Base-by-base conservation (phyloP, 495 filamentous ascomycete species). In the Penicillium desertorum region DNA sequence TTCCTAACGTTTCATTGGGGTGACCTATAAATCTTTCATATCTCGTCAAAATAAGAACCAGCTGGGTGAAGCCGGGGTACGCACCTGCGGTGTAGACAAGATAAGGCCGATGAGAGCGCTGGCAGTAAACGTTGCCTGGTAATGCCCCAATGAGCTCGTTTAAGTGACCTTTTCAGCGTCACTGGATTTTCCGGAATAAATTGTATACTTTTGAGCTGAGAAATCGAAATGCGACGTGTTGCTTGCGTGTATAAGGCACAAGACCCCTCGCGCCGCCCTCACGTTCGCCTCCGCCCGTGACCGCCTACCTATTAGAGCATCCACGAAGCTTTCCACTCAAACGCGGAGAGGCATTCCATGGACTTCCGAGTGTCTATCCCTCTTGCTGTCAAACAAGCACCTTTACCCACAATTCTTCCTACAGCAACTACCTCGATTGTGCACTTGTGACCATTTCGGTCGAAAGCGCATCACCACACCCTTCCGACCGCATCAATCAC, bases 1-100 rank as follows among this genome's bases (percentile, higher is more conserved):
- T 46, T 14, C 51, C 60, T 50, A 41, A 81, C 81, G 72, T 76
- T 84, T 84, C 81, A 82, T 82, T 7, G 41, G 69, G 54, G 22
- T 23, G 4, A 29, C 9, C 36, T 42, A 52, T 14, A 42, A 11
- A 27, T 12, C 22, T 39, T 11, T 6, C 4, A 16, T n/a, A 12
- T 30, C 19, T 27, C 0, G 14, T 36, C 8, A 23, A 37, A 23
- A 17, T 27, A 7, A 41, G 23, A 12, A 20, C 32, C 19, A 48
- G 16, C 17, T 32, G 4, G 12, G 20, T 27, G 5, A 29, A 42
- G 11, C 20, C 11, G 49, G 49, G 49, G 7, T 32, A 44, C 23
- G 16, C 8, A 52, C 36, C 17, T 5, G 39, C 25, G 47, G 30
- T 11, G 47, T 50, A 23, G 29, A 23, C 19, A 9, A 50, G 47